Base-by-base conservation (phyloP, 192 early-diverging fungal genomes). In the Glomus cerebriforme region DNA sequence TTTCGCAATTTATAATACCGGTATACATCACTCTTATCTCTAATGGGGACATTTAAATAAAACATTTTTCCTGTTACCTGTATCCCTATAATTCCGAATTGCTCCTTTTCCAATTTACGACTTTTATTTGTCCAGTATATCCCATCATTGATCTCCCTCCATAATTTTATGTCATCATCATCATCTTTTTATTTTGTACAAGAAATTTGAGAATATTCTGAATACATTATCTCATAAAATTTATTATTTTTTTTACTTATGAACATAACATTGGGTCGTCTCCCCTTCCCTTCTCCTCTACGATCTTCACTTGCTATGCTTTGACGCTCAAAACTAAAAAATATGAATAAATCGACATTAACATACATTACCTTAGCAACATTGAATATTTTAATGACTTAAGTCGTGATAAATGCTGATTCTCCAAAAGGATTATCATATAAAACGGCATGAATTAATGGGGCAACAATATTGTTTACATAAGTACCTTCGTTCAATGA, bases 351-450 rank as follows among this genome's bases (percentile, higher is more conserved):
- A 49, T 6, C 6, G 8, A 8, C 7, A 47, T 49, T 22, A 45
- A 19, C 6, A 31, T 31, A 13, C 6, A 31, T 31, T 64, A 32
- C 19, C 34, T n/a, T n/a, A n/a, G n/a, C n/a, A 19, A 7, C 9
- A 45, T 45, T 22, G 59, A 19, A 60, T 60, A 19, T n/a, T 47
- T 7, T 70, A 70, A 45, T 37, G 26, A 70, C 68, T 70, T 49
- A 70, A 10, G 68, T 70, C 37, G 37, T 70, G 27, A 70, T 70
- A 70, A 70, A 70, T 70, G 68, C 68, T 9, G 37, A 70, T 27
- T 70, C 68, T 49, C 68, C 37, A 45, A 70, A 70, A 45, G 34
- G 68, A 45, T 70, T 70, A 70, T 70, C 26, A 70, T 45, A 70
- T 70, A 70, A 70, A 12, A 15, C 4, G 4, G 68, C 37, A 26